A percentile compares a stretch with the other conserved stretches of the same genome.
phyloP scores from a whole-genome alignment of 208 protist species.

The Wallacemonas sp. region DNA sequence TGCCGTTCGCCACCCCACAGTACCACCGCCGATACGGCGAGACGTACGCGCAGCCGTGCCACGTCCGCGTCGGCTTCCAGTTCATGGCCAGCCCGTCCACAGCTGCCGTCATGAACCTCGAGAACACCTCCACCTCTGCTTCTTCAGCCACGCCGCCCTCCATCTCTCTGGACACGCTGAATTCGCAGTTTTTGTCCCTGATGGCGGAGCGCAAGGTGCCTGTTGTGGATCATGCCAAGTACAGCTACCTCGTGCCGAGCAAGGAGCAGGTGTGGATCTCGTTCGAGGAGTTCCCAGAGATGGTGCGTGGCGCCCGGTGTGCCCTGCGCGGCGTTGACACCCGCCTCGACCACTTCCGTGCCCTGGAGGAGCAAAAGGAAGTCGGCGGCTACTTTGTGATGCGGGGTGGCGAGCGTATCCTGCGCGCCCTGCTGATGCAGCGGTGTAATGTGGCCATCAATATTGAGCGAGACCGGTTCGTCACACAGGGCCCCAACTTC shows the following conservation, averaged over 20 bases:
- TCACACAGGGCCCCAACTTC: conserved; percentile 92
- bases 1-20: conserved; percentile 83
- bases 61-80: conserved; percentile 75
- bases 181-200: conserved; percentile 62
- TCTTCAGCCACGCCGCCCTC: conserved; percentile 9
- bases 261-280: conserved; percentile 72
- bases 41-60: conserved; percentile 85
- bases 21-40: conserved; percentile 80
- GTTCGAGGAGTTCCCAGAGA: conserved; percentile 84
- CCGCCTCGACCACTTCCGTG: conserved; percentile 70
- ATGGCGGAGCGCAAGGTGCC: conserved; percentile 67
- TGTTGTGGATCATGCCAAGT: conserved; percentile 41
- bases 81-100: conserved; percentile 41
- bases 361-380: conserved; percentile 95
- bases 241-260: conserved; percentile 77
- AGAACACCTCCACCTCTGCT: background rate
- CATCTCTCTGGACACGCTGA: conserved; percentile 53
- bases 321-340: conserved; percentile 67
- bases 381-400: conserved; percentile 99
- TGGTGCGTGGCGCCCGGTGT: conserved; percentile 81
- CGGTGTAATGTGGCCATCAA: conserved; percentile 96
- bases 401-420: conserved; percentile 97
- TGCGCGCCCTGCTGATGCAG: conserved; percentile 96
- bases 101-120: conserved; percentile 19
- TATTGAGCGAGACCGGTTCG: conserved; percentile 89